Conservation (phyloP, 2,329 filamentous ascomycete genomes). For the Colletotrichum sp. region DNA sequence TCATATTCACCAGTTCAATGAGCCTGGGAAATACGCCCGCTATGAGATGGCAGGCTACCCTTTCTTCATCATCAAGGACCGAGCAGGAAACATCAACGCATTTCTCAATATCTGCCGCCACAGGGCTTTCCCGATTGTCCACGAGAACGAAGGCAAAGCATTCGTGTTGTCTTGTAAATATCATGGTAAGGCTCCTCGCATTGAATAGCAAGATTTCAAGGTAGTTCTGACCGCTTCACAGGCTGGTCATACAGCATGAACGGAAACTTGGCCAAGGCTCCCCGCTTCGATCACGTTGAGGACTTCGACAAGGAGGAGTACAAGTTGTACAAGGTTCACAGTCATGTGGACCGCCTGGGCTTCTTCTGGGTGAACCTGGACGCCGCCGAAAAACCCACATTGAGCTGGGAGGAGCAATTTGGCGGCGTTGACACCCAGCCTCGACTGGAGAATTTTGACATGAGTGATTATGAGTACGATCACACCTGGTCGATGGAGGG, state of each 20-base stretch:
- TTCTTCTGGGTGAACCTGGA: constrained; percentile 58
- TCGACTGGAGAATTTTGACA: constrained; percentile 23
- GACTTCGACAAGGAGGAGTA: constrained; percentile 46
- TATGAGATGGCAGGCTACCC: constrained; percentile 20
- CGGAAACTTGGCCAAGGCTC: constrained; percentile 47
- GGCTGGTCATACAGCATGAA: constrained; percentile 50
- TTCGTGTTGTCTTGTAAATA: neutral
- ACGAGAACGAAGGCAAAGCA: neutral
- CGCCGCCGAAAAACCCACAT: constrained; percentile 33
- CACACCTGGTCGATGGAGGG: constrained; percentile 34
- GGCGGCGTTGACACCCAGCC: constrained; percentile 24
- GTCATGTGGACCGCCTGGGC: constrained; percentile 46
- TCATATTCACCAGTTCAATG: constrained; percentile 21
- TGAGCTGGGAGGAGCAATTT: constrained; percentile 47
- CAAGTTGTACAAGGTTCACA: constrained; percentile 49
- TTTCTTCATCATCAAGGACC: constrained; percentile 23
- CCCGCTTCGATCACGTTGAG: constrained; percentile 41
- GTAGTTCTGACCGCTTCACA: neutral
- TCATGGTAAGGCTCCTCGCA: neutral
- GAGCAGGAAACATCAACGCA: constrained; percentile 13
- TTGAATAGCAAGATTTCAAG: neutral
- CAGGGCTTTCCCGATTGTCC: constrained; percentile 20
- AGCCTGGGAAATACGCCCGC: constrained; percentile 10
- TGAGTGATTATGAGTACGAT: constrained; percentile 29
- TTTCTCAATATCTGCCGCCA: constrained; percentile 23